phyloP scores from a whole-genome alignment of 2,329 filamentous ascomycete species.

The Fusarium redolens region DNA sequence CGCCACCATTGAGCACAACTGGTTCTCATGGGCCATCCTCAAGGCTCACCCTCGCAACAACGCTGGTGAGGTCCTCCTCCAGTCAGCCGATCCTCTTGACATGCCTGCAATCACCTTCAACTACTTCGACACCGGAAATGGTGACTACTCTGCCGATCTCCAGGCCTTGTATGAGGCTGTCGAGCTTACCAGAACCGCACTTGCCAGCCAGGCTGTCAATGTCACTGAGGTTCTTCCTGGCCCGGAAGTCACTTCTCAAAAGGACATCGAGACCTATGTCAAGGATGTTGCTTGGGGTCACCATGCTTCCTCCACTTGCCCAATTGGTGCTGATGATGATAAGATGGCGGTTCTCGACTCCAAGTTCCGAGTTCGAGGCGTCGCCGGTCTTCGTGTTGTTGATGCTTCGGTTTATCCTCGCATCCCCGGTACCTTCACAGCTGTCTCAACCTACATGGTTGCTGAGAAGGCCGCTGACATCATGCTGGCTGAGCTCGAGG shows the following conservation, averaged over 20 bases:
- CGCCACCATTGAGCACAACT: slow-evolving; percentile 55
- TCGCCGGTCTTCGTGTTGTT: slow-evolving; percentile 58
- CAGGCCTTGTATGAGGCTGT: slow-evolving; percentile 68
- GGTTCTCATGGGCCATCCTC: slow-evolving; percentile 58
- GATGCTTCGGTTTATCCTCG: slow-evolving; percentile 59
- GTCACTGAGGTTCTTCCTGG: slow-evolving; percentile 39
- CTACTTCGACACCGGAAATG: slow-evolving; percentile 65
- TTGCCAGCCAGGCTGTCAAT: slow-evolving; percentile 37
- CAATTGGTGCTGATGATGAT: slow-evolving; percentile 48
- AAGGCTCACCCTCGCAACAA: slow-evolving; percentile 73
- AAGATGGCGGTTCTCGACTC: slow-evolving; percentile 59
- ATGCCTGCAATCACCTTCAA: slow-evolving; percentile 72
- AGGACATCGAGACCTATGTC: slow-evolving; percentile 40
- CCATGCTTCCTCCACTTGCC: slow-evolving; percentile 50
- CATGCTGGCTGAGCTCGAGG: slow-evolving; percentile 37
- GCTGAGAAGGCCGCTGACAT: slow-evolving; percentile 50
- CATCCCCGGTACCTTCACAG: slow-evolving; percentile 49
- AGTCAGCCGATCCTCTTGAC: slow-evolving; percentile 71
- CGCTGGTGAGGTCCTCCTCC: slow-evolving; percentile 70
- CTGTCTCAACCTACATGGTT: slow-evolving; percentile 48
- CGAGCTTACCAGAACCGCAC: slow-evolving; percentile 60
- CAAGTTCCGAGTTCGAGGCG: slow-evolving; percentile 60
- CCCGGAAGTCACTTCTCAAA: slow-evolving; percentile 19
- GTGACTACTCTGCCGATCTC: slow-evolving; percentile 60
- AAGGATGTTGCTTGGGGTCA: slow-evolving; percentile 50